Evolutionary conservation across 1,139 yeast species (phyloP).

Genomic region (Candida sanyaensis): DNA sequence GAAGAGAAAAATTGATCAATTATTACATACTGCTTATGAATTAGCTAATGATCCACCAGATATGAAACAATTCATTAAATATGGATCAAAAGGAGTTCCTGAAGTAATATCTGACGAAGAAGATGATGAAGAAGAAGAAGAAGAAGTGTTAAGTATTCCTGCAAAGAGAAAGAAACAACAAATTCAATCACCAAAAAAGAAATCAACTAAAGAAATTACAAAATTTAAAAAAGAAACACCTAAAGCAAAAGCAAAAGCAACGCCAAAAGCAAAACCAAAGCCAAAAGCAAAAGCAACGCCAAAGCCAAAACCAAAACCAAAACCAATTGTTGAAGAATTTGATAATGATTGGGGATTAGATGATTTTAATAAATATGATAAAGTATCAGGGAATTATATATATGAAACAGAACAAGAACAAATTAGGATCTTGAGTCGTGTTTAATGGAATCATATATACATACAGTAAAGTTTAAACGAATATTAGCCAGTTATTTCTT

Average conservation of each 20-base stretch:
- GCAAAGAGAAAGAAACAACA: conserved; percentile 22
- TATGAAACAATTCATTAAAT: conserved; percentile 42
- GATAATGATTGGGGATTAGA: conserved; percentile 51
- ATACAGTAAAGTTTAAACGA: too few relatives aligned
- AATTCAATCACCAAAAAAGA: not conserved
- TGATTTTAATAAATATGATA: conserved; percentile 24
- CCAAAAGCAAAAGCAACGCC: too few relatives aligned
- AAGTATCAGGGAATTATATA: conserved; percentile 34
- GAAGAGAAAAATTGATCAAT: conserved; percentile 36
- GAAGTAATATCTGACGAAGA: conserved; percentile 23
- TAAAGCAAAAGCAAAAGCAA: not conserved
- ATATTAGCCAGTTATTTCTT: too few relatives aligned
- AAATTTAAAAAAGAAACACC: not conserved
- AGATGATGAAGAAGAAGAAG: too few relatives aligned
- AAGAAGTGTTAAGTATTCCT: not conserved
- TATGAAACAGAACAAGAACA: conserved; percentile 37
- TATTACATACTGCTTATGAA: conserved; percentile 39
- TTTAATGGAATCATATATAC: too few relatives aligned
- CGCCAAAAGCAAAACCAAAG: too few relatives aligned
- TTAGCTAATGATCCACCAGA: conserved; percentile 47
- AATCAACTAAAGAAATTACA: not conserved
- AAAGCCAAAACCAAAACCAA: not conserved
- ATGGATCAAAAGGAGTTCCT: conserved; percentile 44
- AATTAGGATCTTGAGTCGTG: not conserved
- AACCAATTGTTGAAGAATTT: conserved; percentile 19